Base-by-base conservation (phyloP, 164 flowering plant genomes). In the Pachysandra terminalis region DNA sequence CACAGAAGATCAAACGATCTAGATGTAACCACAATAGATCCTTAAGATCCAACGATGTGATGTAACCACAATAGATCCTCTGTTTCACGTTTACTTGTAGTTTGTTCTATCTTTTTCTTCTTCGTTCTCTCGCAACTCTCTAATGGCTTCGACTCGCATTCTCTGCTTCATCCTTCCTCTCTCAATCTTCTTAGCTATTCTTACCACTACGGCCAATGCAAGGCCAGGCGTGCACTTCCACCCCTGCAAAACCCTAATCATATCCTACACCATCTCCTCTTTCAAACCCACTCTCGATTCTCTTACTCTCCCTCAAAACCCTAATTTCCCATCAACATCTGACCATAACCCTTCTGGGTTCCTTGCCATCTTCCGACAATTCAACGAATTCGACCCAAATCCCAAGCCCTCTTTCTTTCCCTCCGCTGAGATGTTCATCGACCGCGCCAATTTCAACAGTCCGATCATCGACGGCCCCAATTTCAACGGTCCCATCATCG, bases 161-260 rank as follows among this genome's bases (percentile, higher is more conserved):
- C 60, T 26, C 37, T 32, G 37, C 37, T 3, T 56, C 62, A 27
- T 71, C 58, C 57, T 65, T 49, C 8, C 23, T 24, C 22, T 56
- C 71, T 51, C 64, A 51, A 27, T 72, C 69, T 12, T 64, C 19
- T 5, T 61, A 56, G 12, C 53, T n/a, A 53, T 74, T 32, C 21
- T 70, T 63, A 45, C 79, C 75, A 66, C 65, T 66, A 67, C 55
- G 53, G 76, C 71, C 58, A 8, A 66, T 59, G 84, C 85, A 25
- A 71, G 87, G 25, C 87, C 85, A 27, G 78, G 81, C 54, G n/a
- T 52, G 19, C 77, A 74, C 58, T 73, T 74, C 73, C 77, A 74
- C 72, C 81, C 81, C 19, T 83, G 87, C 81, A 81, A 80, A 66
- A 81, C 85, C 67, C 71, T 82, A 25, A 69, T 82, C 72, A 69